Conservation (phyloP, 2,329 filamentous ascomycete genomes). For the Apiospora aurea region DNA sequence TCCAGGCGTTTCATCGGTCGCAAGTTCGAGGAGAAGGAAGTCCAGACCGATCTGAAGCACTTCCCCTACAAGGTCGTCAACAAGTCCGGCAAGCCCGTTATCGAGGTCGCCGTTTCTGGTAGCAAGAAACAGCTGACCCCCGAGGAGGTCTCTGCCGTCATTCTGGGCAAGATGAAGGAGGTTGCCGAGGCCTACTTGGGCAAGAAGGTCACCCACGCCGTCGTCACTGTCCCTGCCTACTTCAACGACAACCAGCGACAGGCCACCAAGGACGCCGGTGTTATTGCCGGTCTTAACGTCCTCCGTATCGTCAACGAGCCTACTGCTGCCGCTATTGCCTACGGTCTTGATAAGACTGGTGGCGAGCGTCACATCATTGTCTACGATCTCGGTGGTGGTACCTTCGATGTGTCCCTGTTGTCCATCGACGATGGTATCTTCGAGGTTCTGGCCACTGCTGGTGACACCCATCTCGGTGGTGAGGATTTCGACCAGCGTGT, state of each 20-base stretch:
- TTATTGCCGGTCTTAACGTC: slow-evolving; percentile 91
- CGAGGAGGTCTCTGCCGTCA: slow-evolving; percentile 83
- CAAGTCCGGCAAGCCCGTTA: slow-evolving; percentile 88
- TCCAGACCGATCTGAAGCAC: slow-evolving; percentile 95
- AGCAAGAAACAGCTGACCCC: slow-evolving; percentile 77
- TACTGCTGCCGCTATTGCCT: slow-evolving; percentile 93
- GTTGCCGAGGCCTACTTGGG: slow-evolving; percentile 80
- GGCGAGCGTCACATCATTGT: slow-evolving; percentile 89
- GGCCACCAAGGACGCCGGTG: slow-evolving; percentile 93
- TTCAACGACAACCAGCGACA: slow-evolving; percentile 99
- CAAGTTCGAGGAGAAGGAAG: slow-evolving; percentile 83
- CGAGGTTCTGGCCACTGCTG: slow-evolving; percentile 91
- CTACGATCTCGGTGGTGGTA: slow-evolving; percentile 94
- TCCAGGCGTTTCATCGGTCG: slow-evolving; percentile 81
- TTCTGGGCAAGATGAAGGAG: slow-evolving; percentile 86
- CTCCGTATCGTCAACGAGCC: slow-evolving; percentile 97
- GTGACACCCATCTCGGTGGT: slow-evolving; percentile 97
- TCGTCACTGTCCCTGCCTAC: slow-evolving; percentile 95
- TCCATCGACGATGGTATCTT: slow-evolving; percentile 93
- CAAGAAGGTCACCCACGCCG: slow-evolving; percentile 84
- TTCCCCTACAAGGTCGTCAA: slow-evolving; percentile 95
- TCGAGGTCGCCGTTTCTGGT: slow-evolving; percentile 75
- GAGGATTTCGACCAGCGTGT: slow-evolving; percentile 99
- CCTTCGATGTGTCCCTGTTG: slow-evolving; percentile 92
- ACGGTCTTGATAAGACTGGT: slow-evolving; percentile 87